phyloP scores from a whole-genome alignment of 2,329 filamentous ascomycete species.

The Fusarium domesticum region DNA sequence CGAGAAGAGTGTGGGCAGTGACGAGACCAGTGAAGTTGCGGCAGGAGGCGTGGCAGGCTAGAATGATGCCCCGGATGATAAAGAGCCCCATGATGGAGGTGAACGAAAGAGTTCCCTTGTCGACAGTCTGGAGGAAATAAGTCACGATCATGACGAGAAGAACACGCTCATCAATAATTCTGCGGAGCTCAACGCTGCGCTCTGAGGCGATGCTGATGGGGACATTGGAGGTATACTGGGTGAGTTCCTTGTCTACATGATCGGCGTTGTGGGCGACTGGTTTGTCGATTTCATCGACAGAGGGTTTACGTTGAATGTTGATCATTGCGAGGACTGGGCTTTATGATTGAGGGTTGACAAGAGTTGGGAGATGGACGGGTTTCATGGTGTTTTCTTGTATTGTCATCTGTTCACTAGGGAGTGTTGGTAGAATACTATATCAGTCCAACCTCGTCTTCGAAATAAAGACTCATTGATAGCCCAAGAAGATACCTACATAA shows the following conservation, averaged over 20 bases:
- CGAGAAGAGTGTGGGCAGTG: constrained; percentile 61
- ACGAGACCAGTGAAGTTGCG: constrained; percentile 59
- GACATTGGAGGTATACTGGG: constrained; percentile 57
- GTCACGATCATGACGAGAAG: constrained; percentile 69
- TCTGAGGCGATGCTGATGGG: constrained; percentile 56
- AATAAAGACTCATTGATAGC: too few relatives aligned
- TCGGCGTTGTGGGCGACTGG: constrained; percentile 44
- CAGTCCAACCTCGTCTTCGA: too few relatives aligned
- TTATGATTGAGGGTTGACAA: too few relatives aligned
- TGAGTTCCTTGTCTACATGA: constrained; percentile 65
- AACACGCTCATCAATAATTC: constrained; percentile 64
- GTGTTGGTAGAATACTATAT: too few relatives aligned
- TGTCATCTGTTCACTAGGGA: too few relatives aligned
- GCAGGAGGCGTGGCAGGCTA: constrained; percentile 61
- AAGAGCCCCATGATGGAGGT: constrained; percentile 63
- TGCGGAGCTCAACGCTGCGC: constrained; percentile 59
- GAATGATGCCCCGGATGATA: constrained; percentile 61
- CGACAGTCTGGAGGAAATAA: constrained; percentile 69
- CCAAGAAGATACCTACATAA: too few relatives aligned
- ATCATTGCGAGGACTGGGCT: too few relatives aligned
- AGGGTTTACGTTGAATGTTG: constrained; percentile 15
- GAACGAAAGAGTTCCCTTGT: constrained; percentile 65
- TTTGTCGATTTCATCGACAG: constrained; percentile 38
- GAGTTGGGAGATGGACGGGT: neutral
- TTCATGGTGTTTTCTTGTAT: neutral